phyloP scores from a whole-genome alignment of 106 monocot species.

The Posidonia australis region DNA sequence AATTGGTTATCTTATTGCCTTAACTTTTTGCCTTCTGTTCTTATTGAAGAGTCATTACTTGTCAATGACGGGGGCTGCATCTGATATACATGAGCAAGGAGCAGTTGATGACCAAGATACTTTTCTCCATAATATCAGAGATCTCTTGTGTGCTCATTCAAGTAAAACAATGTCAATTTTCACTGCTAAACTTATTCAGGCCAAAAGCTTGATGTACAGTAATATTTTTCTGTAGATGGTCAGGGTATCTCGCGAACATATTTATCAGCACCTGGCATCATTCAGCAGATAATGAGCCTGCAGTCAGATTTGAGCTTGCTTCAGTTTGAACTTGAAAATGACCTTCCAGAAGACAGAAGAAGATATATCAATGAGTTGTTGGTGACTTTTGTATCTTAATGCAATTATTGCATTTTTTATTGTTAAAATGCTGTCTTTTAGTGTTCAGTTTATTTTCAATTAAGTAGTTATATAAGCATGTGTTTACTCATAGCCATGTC shows the following conservation, averaged over 20 bases:
- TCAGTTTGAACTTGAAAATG: constrained; percentile 83
- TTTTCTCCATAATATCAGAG: constrained; percentile 82
- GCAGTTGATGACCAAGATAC: constrained; percentile 90
- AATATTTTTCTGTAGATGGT: constrained; percentile 31
- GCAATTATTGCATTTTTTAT: too few relatives aligned
- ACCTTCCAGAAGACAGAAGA: constrained; percentile 82
- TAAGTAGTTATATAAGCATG: too few relatives aligned
- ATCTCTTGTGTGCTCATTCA: constrained; percentile 74
- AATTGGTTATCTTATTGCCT: background rate
- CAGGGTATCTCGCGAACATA: constrained; percentile 62
- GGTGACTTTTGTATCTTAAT: constrained; percentile 17
- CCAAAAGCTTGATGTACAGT: background rate
- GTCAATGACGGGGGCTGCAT: constrained; percentile 61
- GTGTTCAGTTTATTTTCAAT: too few relatives aligned
- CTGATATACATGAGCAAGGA: constrained; percentile 87
- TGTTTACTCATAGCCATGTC: too few relatives aligned
- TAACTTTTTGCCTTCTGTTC: background rate
- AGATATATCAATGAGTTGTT: constrained; percentile 91
- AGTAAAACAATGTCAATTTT: constrained; percentile 24
- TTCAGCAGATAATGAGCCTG: constrained; percentile 78
- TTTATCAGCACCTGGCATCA: constrained; percentile 79
- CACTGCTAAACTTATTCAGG: background rate
- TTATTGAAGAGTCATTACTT: constrained; percentile 48
- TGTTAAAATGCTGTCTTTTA: too few relatives aligned
- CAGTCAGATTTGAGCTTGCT: constrained; percentile 75